A percentile compares a stretch with the other conserved stretches of the same genome.
phyloP scores from a whole-genome alignment of 306 rosid species.

The Dalbergia cultrata region DNA sequence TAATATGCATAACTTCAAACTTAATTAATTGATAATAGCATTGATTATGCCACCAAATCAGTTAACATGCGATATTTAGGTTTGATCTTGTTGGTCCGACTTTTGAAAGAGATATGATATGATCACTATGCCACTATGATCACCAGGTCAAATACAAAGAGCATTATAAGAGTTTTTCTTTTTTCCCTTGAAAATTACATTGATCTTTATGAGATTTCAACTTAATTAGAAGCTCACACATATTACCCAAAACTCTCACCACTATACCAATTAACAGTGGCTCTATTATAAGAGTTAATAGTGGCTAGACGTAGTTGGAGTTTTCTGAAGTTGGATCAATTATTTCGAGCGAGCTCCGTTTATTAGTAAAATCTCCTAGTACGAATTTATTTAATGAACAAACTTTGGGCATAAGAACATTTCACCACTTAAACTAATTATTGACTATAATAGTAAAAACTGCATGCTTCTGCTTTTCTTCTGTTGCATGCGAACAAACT shows the following conservation, averaged over 20 bases:
- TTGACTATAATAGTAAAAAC: background rate
- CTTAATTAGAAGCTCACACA: too few species aligned
- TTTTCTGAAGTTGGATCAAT: too few species aligned
- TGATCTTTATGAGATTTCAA: too few species aligned
- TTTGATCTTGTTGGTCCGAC: slow-evolving; percentile 50
- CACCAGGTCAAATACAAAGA: slow-evolving; percentile 15
- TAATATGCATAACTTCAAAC: slow-evolving; percentile 22
- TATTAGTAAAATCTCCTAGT: too few species aligned
- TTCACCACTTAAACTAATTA: background rate
- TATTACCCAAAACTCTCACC: too few species aligned
- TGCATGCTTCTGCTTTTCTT: slow-evolving; percentile 36
- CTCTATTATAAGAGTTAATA: too few species aligned
- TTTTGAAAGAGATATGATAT: slow-evolving; percentile 39
- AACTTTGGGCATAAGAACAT: background rate
- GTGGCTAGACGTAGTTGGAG: too few species aligned
- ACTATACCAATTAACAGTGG: too few species aligned
- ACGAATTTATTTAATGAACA: background rate
- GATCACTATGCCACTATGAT: slow-evolving; percentile 21
- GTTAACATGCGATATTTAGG: slow-evolving; percentile 45
- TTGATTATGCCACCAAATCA: slow-evolving; percentile 47
- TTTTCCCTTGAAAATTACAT: too few species aligned
- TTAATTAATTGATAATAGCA: slow-evolving; percentile 36
- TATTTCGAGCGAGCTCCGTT: too few species aligned
- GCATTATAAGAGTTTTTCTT: background rate
- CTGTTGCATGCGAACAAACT: slow-evolving; percentile 30